phyloP scores from a whole-genome alignment of 768 basidiomycete species.

The Lactifluus pinguis region DNA sequence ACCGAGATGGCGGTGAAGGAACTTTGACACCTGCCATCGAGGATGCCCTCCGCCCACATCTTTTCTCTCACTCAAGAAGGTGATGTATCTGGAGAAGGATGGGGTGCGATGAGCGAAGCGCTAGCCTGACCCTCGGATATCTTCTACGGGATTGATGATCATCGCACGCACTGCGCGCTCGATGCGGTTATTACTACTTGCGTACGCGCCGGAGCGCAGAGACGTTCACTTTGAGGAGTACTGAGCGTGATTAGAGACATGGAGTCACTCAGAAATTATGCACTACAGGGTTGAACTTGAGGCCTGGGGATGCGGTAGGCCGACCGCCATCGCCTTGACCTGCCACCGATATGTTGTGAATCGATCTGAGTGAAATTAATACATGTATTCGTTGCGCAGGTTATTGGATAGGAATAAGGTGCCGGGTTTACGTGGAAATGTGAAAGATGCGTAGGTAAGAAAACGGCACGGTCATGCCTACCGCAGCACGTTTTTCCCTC shows the following conservation, averaged over 20 bases:
- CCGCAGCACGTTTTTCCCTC: too few species aligned
- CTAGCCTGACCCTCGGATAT: conserved; percentile 35
- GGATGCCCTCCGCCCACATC: conserved; percentile 86
- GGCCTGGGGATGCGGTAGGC: conserved; percentile 44
- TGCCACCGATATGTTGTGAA: conserved; percentile 38
- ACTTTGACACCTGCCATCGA: conserved; percentile 96
- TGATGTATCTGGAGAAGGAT: conserved; percentile 64
- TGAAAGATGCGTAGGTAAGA: too few species aligned
- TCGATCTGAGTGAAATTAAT: too few species aligned
- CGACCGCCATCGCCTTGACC: conserved; percentile 69
- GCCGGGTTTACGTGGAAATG: too few species aligned
- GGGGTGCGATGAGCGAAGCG: too few species aligned
- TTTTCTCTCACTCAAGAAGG: conserved; percentile 96
- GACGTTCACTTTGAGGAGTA: conserved; percentile 76
- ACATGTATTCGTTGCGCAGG: too few species aligned
- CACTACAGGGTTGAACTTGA: conserved; percentile 75
- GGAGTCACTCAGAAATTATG: not conserved
- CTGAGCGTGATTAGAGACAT: conserved; percentile 67
- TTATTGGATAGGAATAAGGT: too few species aligned
- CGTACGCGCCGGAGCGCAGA: conserved; percentile 93
- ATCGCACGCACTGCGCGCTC: conserved; percentile 93
- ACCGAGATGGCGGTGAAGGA: conserved; percentile 83
- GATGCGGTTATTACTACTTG: conserved; percentile 95
- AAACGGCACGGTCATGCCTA: too few species aligned
- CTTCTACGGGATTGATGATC: conserved; percentile 94